Base-by-base conservation (phyloP, 768 basidiomycete genomes). In the Hericium erinaceus region DNA sequence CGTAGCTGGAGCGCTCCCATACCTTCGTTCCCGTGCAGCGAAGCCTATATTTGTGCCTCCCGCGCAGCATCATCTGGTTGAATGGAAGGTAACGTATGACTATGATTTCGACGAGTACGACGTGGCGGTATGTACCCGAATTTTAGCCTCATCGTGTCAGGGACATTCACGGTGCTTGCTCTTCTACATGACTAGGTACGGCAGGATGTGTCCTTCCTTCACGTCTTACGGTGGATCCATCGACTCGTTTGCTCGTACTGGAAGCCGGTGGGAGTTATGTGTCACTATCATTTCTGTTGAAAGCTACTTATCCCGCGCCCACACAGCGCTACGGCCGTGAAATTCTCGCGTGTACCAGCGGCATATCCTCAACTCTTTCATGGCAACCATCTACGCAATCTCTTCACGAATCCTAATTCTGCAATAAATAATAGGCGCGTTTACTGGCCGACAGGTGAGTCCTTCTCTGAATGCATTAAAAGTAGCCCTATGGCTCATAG, bases 401-500 rank as follows among this genome's bases (percentile, higher is more conserved):
- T 88, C 24, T 75, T 70, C 58, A 87, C 86, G 0, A 79, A 79
- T 18, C 78, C 82, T 0, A 85, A 88, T 62, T 57, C 61, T 4
- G 69, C 77, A 58, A 80, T 80, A 1, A 72, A 70, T 38, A 75
- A 75, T 18, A 73, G 72, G 64, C 72, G 69, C 58, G 72, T 75
- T 39, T 84, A 73, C 57, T 88, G 84, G 82, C 87, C 87, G 0
- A 73, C 87, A 72, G 87, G 86, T 84, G 62, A 8, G 67, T 62
- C 9, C 18, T 46, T 37, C 10, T 52, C 24, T 48, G 40, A 48
- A 18, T 26, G 33, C 46, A 46, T n/a, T 16, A 57, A 39, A 8
- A 33, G 28, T 33, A 33, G 28, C 28, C 44, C 39, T 51, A 41
- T 10, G 5, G 18, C 20, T 39, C 52, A 38, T 15, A 40, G 10